Evolutionary conservation across 495 filamentous ascomycete genomes (phyloP).

Genomic region (Neurospora africana): DNA sequence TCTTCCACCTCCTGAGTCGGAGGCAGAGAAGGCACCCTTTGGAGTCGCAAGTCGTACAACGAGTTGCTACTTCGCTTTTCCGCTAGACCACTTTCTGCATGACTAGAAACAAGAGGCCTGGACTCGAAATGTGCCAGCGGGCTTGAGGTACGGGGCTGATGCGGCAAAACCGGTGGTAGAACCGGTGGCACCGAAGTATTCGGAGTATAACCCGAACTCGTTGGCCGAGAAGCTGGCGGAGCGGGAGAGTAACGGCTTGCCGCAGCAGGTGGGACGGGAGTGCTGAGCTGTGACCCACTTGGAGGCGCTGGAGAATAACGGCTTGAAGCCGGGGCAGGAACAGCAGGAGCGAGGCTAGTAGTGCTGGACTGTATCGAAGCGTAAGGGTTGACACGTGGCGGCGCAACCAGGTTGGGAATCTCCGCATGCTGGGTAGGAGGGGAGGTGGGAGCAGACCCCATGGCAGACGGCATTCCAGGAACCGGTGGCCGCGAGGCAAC

Average conservation of each 20-base stretch:
- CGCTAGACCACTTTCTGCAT: slow-evolving; percentile 23
- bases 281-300: slow-evolving; percentile 25
- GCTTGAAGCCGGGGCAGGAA: slow-evolving; percentile 25
- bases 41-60: slow-evolving; percentile 34
- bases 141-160: slow-evolving; percentile 78
- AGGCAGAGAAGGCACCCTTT: slow-evolving; percentile 37
- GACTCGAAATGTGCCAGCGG: slow-evolving; percentile 60
- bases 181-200: slow-evolving; percentile 31
- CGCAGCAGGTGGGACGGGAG: slow-evolving; percentile 27
- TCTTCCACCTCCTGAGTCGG: slow-evolving; percentile 45
- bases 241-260: slow-evolving; percentile 45
- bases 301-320: slow-evolving; percentile 56
- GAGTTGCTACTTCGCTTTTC: slow-evolving; percentile 37
- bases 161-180: slow-evolving; percentile 52
- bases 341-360: slow-evolving; percentile 30
- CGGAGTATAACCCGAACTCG: slow-evolving; percentile 31
- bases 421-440: slow-evolving; percentile 16
- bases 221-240: slow-evolving; percentile 27
- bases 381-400: slow-evolving; percentile 56
- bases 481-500: slow-evolving; percentile 5
- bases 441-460: neutral
- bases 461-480: slow-evolving; percentile 13
- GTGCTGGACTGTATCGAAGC: slow-evolving; percentile 33
- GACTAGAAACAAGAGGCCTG: slow-evolving; percentile 19
- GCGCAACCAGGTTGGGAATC: slow-evolving; percentile 35